These are phyloP conservation scores for Croton laevigatus DNA, from an alignment of 441 rosid species.

Conservation along the genomic window DNA sequence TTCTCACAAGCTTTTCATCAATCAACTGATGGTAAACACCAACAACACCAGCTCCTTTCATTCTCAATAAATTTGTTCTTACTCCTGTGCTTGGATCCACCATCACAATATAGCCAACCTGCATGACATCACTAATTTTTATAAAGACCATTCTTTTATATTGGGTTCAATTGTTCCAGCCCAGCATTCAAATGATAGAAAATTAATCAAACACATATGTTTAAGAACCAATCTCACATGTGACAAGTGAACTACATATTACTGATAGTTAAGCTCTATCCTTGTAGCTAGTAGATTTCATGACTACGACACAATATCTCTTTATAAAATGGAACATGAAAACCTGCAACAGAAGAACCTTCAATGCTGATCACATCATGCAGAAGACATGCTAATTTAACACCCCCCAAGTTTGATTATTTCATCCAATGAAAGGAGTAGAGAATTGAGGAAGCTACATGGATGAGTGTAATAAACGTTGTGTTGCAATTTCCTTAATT, in stretches of 20 bases:
- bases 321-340: conserved; percentile 2
- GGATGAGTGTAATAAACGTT: too few species aligned
- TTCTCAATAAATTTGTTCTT: conserved; percentile 60
- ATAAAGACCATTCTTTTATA: background rate
- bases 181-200: background rate
- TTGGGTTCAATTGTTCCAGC: background rate
- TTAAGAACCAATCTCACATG: background rate
- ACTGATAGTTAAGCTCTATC: background rate
- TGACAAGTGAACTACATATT: background rate
- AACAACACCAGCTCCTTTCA: conserved; percentile 71
- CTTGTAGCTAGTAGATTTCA: background rate
- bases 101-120: conserved; percentile 96
- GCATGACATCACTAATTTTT: conserved; percentile 5
- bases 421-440: too few species aligned
- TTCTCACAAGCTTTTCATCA: conserved; percentile 51
- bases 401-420: background rate
- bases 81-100: conserved; percentile 57
- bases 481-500: too few species aligned
- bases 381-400: background rate
- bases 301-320: background rate
- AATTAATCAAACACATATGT: background rate
- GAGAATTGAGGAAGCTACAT: too few species aligned
- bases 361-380: background rate
- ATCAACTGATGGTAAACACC: conserved; percentile 79
- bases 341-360: background rate